A percentile compares a stretch with the other conserved stretches of the same genome.
Conservation (phyloP, 2,329 filamentous ascomycete genomes). For the Huntiella omanensis region DNA sequence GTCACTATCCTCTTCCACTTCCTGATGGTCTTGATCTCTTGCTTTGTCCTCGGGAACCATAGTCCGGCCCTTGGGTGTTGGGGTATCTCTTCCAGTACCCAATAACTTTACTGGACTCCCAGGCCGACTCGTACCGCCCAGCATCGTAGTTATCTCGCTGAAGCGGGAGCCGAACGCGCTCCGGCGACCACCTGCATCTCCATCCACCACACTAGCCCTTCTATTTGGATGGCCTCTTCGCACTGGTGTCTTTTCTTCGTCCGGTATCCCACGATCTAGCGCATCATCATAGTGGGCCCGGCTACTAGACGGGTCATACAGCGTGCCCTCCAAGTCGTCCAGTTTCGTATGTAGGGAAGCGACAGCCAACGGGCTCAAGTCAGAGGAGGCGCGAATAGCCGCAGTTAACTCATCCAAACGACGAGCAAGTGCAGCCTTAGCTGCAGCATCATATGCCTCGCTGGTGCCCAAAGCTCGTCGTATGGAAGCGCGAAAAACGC, state of each 20-base stretch:
- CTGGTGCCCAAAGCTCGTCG: slow-evolving; percentile 8
- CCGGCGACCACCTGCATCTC: neutral
- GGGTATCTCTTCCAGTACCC: slow-evolving; percentile 3
- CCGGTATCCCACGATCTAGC: neutral
- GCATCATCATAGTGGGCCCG: slow-evolving; percentile 6
- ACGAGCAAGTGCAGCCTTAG: slow-evolving; percentile 8
- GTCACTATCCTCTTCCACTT: neutral
- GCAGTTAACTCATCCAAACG: slow-evolving; percentile 9
- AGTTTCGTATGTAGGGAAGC: slow-evolving; percentile 8
- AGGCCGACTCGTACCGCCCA: slow-evolving; percentile 3
- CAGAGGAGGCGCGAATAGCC: slow-evolving; percentile 5
- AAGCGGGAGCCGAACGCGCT: slow-evolving; percentile 6
- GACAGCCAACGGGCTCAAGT: slow-evolving; percentile 9
- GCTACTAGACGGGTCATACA: slow-evolving; percentile 7
- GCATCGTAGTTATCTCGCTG: slow-evolving; percentile 7
- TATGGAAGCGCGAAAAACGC: slow-evolving; percentile 5
- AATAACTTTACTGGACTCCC: neutral
- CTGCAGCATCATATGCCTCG: slow-evolving; percentile 11
- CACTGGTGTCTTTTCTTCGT: no score
- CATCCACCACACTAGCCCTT: no score
- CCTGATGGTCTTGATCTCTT: slow-evolving; percentile 1
- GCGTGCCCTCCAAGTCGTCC: slow-evolving; percentile 6
- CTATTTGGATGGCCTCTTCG: no score
- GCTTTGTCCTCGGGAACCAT: neutral
- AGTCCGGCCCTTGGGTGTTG: neutral